A percentile compares a stretch with the other conserved stretches of the same genome.
These are phyloP conservation scores for Apiospora kogelbergensis DNA, from an alignment of 2,329 filamentous ascomycete genomes.

Conservation along the genomic window DNA sequence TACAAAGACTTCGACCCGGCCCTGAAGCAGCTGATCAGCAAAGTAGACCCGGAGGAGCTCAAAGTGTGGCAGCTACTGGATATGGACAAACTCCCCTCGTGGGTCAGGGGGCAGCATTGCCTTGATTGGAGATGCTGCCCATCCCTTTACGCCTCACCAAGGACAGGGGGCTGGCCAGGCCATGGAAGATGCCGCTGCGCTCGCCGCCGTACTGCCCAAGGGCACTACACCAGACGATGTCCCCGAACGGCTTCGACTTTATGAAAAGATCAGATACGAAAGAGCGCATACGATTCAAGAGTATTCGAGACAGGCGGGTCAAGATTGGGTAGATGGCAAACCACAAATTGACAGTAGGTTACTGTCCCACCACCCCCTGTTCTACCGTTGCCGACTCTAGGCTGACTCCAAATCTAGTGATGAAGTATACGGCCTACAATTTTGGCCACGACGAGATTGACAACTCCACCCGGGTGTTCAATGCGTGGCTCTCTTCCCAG, in stretches of 20 bases:
- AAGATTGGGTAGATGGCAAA: slow-evolving; percentile 40
- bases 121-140: slow-evolving; percentile 42
- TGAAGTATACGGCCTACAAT: slow-evolving; percentile 47
- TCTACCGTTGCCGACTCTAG: no score
- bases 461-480: slow-evolving; percentile 49
- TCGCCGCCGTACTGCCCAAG: slow-evolving; percentile 54
- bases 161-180: slow-evolving; percentile 52
- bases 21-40: slow-evolving; percentile 39
- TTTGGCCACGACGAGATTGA: slow-evolving; percentile 61
- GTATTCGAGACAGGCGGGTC: slow-evolving; percentile 52
- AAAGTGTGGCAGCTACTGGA: slow-evolving; percentile 63
- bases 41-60: slow-evolving; percentile 44
- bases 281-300: slow-evolving; percentile 59
- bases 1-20: slow-evolving; percentile 43
- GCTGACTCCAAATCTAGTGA: slow-evolving; percentile 26
- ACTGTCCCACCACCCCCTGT: no score
- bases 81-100: slow-evolving; percentile 51
- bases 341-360: slow-evolving; percentile 41
- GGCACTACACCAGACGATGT: slow-evolving; percentile 47
- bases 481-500: slow-evolving; percentile 45
- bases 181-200: slow-evolving; percentile 64
- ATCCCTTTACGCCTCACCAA: slow-evolving; percentile 61
- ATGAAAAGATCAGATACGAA: slow-evolving; percentile 56
- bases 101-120: slow-evolving; percentile 22
- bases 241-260: slow-evolving; percentile 55